Evolutionary conservation across 2,329 filamentous ascomycete genomes (phyloP), one percentile per base, ranked within the genome.

Genomic region (Arthrinium phaeospermum): DNA sequence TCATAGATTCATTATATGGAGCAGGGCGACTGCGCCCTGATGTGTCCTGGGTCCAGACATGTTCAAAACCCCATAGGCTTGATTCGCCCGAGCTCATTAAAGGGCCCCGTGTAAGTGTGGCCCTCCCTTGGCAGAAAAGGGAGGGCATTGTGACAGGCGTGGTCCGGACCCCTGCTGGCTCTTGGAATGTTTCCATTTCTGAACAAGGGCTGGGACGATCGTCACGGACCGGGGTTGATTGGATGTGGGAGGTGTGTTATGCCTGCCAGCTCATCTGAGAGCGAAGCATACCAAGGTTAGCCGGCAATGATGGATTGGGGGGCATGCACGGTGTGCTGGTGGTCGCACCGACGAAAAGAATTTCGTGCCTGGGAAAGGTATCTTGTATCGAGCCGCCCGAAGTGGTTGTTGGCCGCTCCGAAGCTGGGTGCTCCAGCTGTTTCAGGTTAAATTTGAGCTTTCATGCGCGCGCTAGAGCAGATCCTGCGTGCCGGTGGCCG

Each of bases 251-350:
- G 13, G 57, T 30, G 51, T 12, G 34, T n/a, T 64, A 41, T 41
- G 57, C 57, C 41, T 64, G 57, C 57, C 57, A 64, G 57, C 57
- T 64, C 57, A 64, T 64, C 57, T 64, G 57, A 64, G 57, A 64
- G 57, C 19, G 57, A 34, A 37, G 30, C 19, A 41, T 64, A 30
- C 30, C 30, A 22, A 19, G 53, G 30, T 61, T 37, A 61, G 27
- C 16, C 34, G 27, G 49, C 24, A 53, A 53, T 47, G 13, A 24
- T 57, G 34, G 53, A 57, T 34, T 57, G 53, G 53, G 53, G 53
- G 53, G 19, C 27, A 57, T 57, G 53, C 53, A 57, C 27, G 53
- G 53, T 64, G 57, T 64, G 57, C 8, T 64, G 57, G 37, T n/a
- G 34, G 19, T 64, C 19, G 30, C 30, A 41, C 57, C 12, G 22